Percentiles rank a stretch among this genome's conserved stretches.
Conservation (phyloP, 2,329 filamentous ascomycete species). For the Claviceps sp. region DNA sequence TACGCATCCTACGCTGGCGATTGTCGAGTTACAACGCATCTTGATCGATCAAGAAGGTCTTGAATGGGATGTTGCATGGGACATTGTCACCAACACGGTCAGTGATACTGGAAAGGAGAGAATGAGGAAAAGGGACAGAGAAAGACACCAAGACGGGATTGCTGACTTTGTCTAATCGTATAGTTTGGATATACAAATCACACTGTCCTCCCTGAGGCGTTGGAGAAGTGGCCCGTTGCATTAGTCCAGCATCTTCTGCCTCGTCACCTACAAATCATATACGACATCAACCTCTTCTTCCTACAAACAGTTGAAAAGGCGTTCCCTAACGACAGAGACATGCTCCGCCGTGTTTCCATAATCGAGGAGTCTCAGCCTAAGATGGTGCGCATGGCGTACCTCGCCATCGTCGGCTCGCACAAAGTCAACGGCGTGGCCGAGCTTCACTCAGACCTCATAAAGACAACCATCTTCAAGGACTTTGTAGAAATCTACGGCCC, state of each 20-base stretch:
- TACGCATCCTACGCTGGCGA: constrained; percentile 89
- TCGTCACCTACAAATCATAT: constrained; percentile 91
- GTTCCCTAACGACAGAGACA: constrained; percentile 80
- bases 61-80: constrained; percentile 88
- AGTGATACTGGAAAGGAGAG: constrained; percentile 13
- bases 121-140: background rate
- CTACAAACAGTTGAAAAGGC: constrained; percentile 78
- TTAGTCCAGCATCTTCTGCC: constrained; percentile 86
- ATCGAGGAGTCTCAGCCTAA: constrained; percentile 95
- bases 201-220: constrained; percentile 87
- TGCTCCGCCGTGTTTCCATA: constrained; percentile 81
- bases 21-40: constrained; percentile 91
- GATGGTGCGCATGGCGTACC: constrained; percentile 94
- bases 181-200: constrained; percentile 96
- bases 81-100: constrained; percentile 56
- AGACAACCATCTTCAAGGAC: constrained; percentile 99
- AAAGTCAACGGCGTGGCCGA: constrained; percentile 99
- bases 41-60: constrained; percentile 80
- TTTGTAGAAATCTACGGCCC: constrained; percentile 90
- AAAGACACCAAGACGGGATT: background rate
- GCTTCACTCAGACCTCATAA: constrained; percentile 93
- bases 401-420: constrained; percentile 93
- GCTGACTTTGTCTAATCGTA: background rate
- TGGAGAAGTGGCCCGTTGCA: constrained; percentile 97
- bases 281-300: constrained; percentile 94